Evolutionary conservation across 2,329 filamentous ascomycete species (phyloP), one percentile per base, ranked within the genome.

Genomic region (Colletotrichum scovillei): DNA sequence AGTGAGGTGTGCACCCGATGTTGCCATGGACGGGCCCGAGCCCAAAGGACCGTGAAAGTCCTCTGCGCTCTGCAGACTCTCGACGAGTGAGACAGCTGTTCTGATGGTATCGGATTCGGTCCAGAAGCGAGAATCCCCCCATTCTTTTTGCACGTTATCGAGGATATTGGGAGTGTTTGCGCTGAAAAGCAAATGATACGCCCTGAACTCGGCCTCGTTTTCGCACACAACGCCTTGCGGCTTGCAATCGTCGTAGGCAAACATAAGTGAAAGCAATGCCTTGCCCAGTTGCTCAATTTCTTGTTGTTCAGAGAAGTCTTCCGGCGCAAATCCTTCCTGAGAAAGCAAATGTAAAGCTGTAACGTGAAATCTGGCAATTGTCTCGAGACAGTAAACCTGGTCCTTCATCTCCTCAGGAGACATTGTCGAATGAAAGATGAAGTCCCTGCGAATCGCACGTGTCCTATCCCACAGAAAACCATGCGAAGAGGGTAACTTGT

Each of bases 391-490:
- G 77, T 92, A 91, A 11, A 93, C 86, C 75, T 92, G 87, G 24
- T 88, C 86, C 30, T 84, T 85, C 78, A 91, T 86, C 76, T 92
- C 91, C 2, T 89, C 85, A 2, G 85, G 79, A 3, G 84, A 87
- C 81, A 92, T 86, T 65, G 87, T 87, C 4, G 91, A 91, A 74
- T 93, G 91, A 72, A 93, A 92, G 22, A 90, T 90, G 76, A 93
- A 92, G 78, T 93, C 92, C 74, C 91, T 88, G 28, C 92, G 89
- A 69, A 93, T 90, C 9, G 91, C 91, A 70, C 92, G 85, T 26
- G 91, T 92, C 56, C 92, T 86, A 78, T 93, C 91, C 91, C 92
- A 93, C 1, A 93, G 83, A 71, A 92, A 93, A 69, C 88, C 89
- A 77, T 93, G 91, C 56, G 89, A 82, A 5, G 81, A 77, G 0